Evolutionary conservation across 2,329 filamentous ascomycete genomes (phyloP).

Genomic region (Alternaria sp.): DNA sequence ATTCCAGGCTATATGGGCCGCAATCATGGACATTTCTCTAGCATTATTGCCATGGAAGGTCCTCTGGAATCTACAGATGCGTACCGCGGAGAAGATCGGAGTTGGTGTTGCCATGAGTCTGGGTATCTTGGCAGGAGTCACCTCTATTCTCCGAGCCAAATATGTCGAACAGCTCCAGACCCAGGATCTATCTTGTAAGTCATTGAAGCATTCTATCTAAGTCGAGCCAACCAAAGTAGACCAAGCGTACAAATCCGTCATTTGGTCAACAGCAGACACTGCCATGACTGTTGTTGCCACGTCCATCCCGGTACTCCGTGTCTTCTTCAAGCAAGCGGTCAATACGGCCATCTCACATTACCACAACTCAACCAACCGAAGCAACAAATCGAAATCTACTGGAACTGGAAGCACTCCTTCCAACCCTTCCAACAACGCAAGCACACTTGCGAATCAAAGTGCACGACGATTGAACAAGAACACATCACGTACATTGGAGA

Average conservation of each 20-base stretch:
- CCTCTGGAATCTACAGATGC: constrained; percentile 15
- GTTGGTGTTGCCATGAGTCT: constrained; percentile 18
- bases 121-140: constrained; percentile 9
- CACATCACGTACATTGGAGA: background rate
- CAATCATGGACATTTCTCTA: constrained; percentile 17
- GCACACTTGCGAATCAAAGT: background rate
- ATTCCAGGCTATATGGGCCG: constrained; percentile 16
- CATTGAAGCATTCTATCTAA: background rate
- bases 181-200: background rate
- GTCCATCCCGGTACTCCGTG: constrained; percentile 9
- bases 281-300: constrained; percentile 7
- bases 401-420: background rate
- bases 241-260: constrained; percentile 5
- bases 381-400: background rate
- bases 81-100: constrained; percentile 15
- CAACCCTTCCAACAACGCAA: background rate
- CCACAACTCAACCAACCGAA: background rate
- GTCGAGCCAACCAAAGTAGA: background rate
- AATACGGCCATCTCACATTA: background rate
- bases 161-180: background rate
- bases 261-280: constrained; percentile 7
- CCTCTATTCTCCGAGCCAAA: background rate
- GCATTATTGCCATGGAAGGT: constrained; percentile 15
- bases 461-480: background rate
- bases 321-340: constrained; percentile 4